Evolutionary conservation across 306 rosid genomes (phyloP).

Genomic region (Dalbergia oliveri): DNA sequence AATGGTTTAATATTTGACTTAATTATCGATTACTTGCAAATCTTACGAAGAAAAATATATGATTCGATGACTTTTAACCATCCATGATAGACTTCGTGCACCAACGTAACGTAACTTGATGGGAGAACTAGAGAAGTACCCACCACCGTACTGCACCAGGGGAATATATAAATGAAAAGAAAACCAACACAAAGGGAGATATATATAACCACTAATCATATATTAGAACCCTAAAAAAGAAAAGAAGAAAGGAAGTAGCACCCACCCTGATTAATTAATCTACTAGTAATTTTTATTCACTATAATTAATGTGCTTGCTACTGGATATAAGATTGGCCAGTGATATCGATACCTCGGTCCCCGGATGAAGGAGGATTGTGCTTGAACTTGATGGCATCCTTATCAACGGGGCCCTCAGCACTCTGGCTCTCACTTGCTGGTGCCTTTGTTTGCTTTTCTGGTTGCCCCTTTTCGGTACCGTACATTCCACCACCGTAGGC

Average conservation of each 20-base stretch:
- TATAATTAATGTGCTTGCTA: neutral
- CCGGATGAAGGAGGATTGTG: slow-evolving; percentile 67
- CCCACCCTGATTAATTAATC: neutral
- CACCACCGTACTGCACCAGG: too few species aligned
- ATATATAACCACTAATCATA: too few species aligned
- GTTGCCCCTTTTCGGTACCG: slow-evolving; percentile 55
- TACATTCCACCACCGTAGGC: slow-evolving; percentile 88
- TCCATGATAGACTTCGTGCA: too few species aligned
- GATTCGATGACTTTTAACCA: too few species aligned
- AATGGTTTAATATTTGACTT: too few species aligned
- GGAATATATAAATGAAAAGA: too few species aligned
- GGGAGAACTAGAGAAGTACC: too few species aligned
- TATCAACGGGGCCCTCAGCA: slow-evolving; percentile 70
- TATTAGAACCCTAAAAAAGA: neutral
- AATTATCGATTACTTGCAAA: too few species aligned
- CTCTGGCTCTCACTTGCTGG: slow-evolving; percentile 74
- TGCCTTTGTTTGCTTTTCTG: slow-evolving; percentile 43
- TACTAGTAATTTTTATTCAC: too few species aligned
- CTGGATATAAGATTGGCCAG: slow-evolving; percentile 80
- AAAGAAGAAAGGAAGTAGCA: neutral
- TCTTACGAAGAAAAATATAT: too few species aligned
- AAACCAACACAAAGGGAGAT: too few species aligned
- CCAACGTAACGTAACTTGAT: too few species aligned
- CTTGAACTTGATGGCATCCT: slow-evolving; percentile 41
- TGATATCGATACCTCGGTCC: slow-evolving; percentile 71